phyloP scores from a whole-genome alignment of 768 basidiomycete genomes.

The Pleurotus ostreatus region DNA sequence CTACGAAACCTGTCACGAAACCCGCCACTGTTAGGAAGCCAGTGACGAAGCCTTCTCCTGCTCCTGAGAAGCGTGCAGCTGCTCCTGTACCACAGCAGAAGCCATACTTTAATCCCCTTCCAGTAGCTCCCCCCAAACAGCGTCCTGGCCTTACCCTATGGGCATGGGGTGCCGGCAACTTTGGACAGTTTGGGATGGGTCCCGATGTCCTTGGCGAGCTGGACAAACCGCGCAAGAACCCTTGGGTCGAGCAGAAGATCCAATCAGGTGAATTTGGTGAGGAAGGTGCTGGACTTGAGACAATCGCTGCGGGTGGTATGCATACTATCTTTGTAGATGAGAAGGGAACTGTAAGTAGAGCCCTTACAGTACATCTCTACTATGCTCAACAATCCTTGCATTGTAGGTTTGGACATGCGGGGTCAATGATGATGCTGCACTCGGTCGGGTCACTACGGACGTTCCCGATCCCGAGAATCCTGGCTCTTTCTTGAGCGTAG shows the following conservation, averaged over 20 bases:
- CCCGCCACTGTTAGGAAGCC: slow-evolving; percentile 9
- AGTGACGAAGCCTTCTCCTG: slow-evolving; percentile 18
- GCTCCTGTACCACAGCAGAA: slow-evolving; percentile 36
- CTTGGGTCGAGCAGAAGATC: slow-evolving; percentile 75
- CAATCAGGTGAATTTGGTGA: slow-evolving; percentile 67
- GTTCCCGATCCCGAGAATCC: slow-evolving; percentile 60
- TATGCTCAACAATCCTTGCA: slow-evolving; percentile 1
- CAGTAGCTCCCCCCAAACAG: slow-evolving; percentile 47
- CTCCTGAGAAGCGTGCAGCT: slow-evolving; percentile 22
- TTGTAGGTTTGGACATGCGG: slow-evolving; percentile 82
- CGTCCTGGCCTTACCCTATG: slow-evolving; percentile 75
- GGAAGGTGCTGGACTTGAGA: slow-evolving; percentile 76
- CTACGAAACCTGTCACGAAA: slow-evolving; percentile 13
- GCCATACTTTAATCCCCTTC: slow-evolving; percentile 66
- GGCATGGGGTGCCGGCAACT: slow-evolving; percentile 89
- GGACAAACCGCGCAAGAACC: slow-evolving; percentile 70
- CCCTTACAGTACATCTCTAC: background rate
- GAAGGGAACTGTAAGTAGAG: slow-evolving; percentile 72
- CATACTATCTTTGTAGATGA: slow-evolving; percentile 89
- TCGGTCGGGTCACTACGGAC: slow-evolving; percentile 71
- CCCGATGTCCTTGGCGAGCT: slow-evolving; percentile 68
- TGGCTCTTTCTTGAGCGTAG: slow-evolving; percentile 50
- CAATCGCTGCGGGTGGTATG: slow-evolving; percentile 79
- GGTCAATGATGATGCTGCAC: slow-evolving; percentile 84
- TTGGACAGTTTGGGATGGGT: slow-evolving; percentile 94